Evolutionary conservation across 345 rosid genomes (phyloP).

Genomic region (Hibiscus trionum): DNA sequence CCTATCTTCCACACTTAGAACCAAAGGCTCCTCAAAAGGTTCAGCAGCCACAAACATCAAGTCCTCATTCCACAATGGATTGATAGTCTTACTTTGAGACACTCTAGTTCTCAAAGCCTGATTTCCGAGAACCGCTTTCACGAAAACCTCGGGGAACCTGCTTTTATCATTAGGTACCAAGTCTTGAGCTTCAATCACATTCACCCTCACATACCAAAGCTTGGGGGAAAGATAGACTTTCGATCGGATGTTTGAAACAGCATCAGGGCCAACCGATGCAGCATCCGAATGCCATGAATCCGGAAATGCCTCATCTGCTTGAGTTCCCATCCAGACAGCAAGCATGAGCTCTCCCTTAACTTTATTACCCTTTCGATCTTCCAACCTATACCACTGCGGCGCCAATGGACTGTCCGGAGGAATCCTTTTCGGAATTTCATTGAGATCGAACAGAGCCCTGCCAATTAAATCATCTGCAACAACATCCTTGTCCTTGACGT

Average conservation of each 20-base stretch:
- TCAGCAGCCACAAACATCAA: constrained; percentile 90
- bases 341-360: constrained; percentile 86
- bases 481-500: constrained; percentile 75
- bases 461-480: constrained; percentile 84
- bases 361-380: constrained; percentile 64
- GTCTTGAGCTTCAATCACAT: constrained; percentile 95
- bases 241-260: constrained; percentile 60
- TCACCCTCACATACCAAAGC: constrained; percentile 93
- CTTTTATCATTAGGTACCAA: constrained; percentile 64
- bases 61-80: constrained; percentile 98
- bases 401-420: constrained; percentile 97
- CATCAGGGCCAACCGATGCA: constrained; percentile 55
- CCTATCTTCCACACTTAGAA: constrained; percentile 69
- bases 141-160: constrained; percentile 76
- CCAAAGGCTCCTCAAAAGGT: constrained; percentile 80
- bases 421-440: constrained; percentile 74
- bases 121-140: constrained; percentile 58
- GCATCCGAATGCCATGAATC: constrained; percentile 99
- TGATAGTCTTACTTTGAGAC: constrained; percentile 58
- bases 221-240: constrained; percentile 91
- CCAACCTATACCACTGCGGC: constrained; percentile 93
- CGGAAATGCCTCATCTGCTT: constrained; percentile 92
- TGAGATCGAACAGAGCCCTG: constrained; percentile 59
- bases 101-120: constrained; percentile 61
- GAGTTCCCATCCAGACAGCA: constrained; percentile 99